A percentile compares a stretch with the other conserved stretches of the same genome.
These are phyloP conservation scores for Physocladia obscura DNA, from an alignment of 192 early-diverging fungal species.

Conservation along the genomic window DNA sequence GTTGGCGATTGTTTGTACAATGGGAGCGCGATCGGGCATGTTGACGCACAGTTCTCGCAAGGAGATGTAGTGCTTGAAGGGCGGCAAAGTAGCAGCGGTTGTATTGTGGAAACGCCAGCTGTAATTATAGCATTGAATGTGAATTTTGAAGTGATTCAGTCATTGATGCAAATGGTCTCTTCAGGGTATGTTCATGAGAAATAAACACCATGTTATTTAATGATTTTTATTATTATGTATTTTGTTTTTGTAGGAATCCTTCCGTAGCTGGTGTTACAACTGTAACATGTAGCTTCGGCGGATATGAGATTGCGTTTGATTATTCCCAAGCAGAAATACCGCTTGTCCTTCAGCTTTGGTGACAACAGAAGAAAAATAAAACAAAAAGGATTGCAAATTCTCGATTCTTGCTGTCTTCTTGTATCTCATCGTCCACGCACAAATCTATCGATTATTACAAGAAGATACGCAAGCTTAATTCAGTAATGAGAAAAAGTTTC, in stretches of 20 bases:
- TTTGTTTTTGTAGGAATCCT: background rate
- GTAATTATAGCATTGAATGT: background rate
- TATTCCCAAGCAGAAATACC: background rate
- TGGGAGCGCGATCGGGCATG: background rate
- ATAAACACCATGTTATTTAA: background rate
- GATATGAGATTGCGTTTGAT: constrained; percentile 5
- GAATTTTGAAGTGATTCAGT: background rate
- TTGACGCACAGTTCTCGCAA: background rate
- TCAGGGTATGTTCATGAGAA: background rate
- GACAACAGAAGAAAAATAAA: too few relatives aligned
- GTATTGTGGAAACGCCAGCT: background rate
- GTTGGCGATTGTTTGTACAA: background rate
- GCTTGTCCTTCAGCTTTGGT: too few relatives aligned
- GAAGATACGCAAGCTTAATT: too few relatives aligned
- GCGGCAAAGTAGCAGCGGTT: background rate
- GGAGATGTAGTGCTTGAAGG: background rate
- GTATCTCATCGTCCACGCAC: too few relatives aligned
- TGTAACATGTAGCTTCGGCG: constrained; percentile 3
- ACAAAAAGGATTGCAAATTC: too few relatives aligned
- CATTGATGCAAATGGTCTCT: background rate
- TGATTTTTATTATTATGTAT: background rate
- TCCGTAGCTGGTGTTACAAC: background rate
- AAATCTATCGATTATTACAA: too few relatives aligned
- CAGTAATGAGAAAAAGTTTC: too few relatives aligned
- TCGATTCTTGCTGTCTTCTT: too few relatives aligned